Base-by-base conservation (phyloP, 2,329 filamentous ascomycete species). In the Aspergillus pseudonomiae region DNA sequence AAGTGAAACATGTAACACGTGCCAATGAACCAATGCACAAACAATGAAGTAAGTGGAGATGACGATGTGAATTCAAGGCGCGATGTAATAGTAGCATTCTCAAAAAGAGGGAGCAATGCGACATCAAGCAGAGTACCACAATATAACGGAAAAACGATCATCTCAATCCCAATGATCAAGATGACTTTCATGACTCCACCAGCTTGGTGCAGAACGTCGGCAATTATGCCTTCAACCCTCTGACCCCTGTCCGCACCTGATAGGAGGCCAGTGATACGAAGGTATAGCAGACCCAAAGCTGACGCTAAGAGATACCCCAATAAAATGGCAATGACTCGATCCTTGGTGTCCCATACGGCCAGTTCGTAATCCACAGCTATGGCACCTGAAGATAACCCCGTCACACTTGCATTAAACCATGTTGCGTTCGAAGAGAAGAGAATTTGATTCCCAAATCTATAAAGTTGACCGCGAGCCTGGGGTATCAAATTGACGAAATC, bases 1-100 rank as follows among this genome's bases (percentile, higher is more conserved):
- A 99, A 99, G 76, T 99, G 95, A 80, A 99, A 99, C 96, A 99
- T 99, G 79, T 99, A 99, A 67, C 94, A 96, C 4, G 95, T 99
- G 56, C 95, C 95, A 62, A 97, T 90, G 74, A 99, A 99, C 95
- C 95, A 99, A 77, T 99, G 95, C 59, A 98, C 91, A 76, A 99
- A 99, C 16, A 96, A 88, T 16, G 94, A 97, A 0, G 93, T 97
- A 68, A 94, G 85, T 0, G 95, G 95, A 65, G 90, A 93, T 65
- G 88, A 84, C 60, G 87, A 82, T 2, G 92, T 92, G 73, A 97
- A 99, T 4, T 88, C 81, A 58, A 96, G 81, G 26, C 95, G 88
- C 9, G 92, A 93, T 67, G 86, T 85, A 58, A 97, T 79, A 0
- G 91, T 94, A 0, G 93, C 90, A 65, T 89, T 84, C 67, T 93